phyloP scores from a whole-genome alignment of 2,329 filamentous ascomycete genomes.

The Fusarium irregulare region DNA sequence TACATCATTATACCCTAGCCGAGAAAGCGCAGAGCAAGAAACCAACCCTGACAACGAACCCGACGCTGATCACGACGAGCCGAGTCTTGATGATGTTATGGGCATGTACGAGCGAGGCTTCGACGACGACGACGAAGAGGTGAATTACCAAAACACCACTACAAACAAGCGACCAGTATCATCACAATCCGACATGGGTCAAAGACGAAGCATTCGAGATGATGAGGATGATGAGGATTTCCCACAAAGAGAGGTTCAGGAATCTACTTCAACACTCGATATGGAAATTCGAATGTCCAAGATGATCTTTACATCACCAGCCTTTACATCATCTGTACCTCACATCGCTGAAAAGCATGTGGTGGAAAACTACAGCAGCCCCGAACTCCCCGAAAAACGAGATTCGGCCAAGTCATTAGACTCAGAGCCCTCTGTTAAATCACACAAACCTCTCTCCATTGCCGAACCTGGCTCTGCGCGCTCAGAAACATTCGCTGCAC shows the following conservation, averaged over 20 bases:
- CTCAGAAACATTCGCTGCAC: slow-evolving; percentile 20
- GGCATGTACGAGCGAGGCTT: slow-evolving; percentile 76
- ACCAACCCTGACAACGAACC: slow-evolving; percentile 48
- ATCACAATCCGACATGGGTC: slow-evolving; percentile 51
- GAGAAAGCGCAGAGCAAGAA: slow-evolving; percentile 46
- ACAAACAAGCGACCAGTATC: slow-evolving; percentile 48
- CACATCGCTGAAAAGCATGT: slow-evolving; percentile 49
- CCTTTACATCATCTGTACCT: slow-evolving; percentile 55
- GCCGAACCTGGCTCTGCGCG: slow-evolving; percentile 11
- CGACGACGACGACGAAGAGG: slow-evolving; percentile 57
- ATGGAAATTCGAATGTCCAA: slow-evolving; percentile 55
- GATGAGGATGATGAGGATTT: slow-evolving; percentile 38
- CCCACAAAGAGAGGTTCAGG: slow-evolving; percentile 22
- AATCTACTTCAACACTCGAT: slow-evolving; percentile 49
- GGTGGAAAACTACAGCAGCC: slow-evolving; percentile 44
- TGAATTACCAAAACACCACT: slow-evolving; percentile 43
- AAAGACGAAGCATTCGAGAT: slow-evolving; percentile 19
- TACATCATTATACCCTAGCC: slow-evolving; percentile 63
- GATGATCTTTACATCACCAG: slow-evolving; percentile 55
- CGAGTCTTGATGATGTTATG: slow-evolving; percentile 75
- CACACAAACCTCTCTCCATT: slow-evolving; percentile 36
- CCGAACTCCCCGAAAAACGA: slow-evolving; percentile 54
- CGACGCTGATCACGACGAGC: slow-evolving; percentile 61
- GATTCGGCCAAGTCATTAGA: slow-evolving; percentile 64
- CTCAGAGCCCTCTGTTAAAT: slow-evolving; percentile 48